A percentile compares a stretch with the other conserved stretches of the same genome.
Evolutionary conservation across 192 early-diverging fungal genomes (phyloP).

Genomic region (Chytriomyces hyalinus): DNA sequence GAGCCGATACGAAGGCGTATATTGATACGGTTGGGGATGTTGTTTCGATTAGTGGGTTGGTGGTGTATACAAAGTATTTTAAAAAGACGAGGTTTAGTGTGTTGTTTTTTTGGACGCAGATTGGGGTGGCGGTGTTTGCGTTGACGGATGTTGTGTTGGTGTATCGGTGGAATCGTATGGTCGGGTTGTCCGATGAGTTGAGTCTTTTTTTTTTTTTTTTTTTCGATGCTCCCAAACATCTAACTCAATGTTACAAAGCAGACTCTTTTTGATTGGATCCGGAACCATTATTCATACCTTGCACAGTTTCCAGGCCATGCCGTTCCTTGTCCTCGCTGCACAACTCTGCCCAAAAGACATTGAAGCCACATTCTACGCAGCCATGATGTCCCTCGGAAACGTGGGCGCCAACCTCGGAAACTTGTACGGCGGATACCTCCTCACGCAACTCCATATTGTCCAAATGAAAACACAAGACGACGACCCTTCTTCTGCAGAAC

Average conservation of each 20-base stretch:
- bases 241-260: neutral
- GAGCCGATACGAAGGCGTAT: slow-evolving; percentile 37
- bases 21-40: slow-evolving; percentile 35
- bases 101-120: slow-evolving; percentile 41
- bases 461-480: neutral
- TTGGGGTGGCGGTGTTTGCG: slow-evolving; percentile 25
- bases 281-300: slow-evolving; percentile 33
- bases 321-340: slow-evolving; percentile 40
- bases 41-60: slow-evolving; percentile 23
- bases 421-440: slow-evolving; percentile 32
- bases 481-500: neutral
- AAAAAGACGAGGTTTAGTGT: slow-evolving; percentile 24
- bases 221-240: neutral
- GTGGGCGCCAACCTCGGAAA: slow-evolving; percentile 38
- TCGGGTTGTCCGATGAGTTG: slow-evolving; percentile 28
- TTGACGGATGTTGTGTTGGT: slow-evolving; percentile 34
- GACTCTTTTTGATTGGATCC: slow-evolving; percentile 36
- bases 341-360: slow-evolving; percentile 40
- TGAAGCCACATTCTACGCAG: slow-evolving; percentile 42
- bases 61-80: slow-evolving; percentile 34
- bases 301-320: slow-evolving; percentile 37
- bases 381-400: slow-evolving; percentile 36
- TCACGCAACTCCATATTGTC: slow-evolving; percentile 27
- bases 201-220: slow-evolving; percentile 8
- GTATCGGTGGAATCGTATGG: slow-evolving; percentile 23